Conservation (phyloP, 768 basidiomycete species). For the Tricholomella constricta region DNA sequence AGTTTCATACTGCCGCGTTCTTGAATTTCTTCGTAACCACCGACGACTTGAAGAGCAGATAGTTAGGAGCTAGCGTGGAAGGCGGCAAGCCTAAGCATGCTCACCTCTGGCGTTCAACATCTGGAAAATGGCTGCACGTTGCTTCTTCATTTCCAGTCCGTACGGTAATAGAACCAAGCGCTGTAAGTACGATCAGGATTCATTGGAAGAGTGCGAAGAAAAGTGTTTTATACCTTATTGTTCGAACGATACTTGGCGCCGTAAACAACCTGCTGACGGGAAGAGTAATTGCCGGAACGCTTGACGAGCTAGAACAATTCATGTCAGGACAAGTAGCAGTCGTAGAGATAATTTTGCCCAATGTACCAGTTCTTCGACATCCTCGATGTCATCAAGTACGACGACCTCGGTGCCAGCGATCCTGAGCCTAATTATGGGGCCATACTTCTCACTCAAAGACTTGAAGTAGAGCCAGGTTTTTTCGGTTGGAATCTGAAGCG, state of each 20-base stretch:
- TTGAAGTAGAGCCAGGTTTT: slow-evolving; percentile 15
- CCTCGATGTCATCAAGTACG: slow-evolving; percentile 8
- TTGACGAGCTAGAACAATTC: slow-evolving; percentile 4
- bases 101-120: slow-evolving; percentile 13
- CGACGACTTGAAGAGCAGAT: background rate
- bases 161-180: slow-evolving; percentile 12
- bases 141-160: slow-evolving; percentile 12
- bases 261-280: slow-evolving; percentile 9
- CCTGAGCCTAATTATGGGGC: slow-evolving; percentile 9
- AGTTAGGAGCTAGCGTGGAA: background rate
- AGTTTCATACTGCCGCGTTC: slow-evolving; percentile 13
- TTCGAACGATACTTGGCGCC: slow-evolving; percentile 13
- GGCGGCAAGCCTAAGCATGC: background rate
- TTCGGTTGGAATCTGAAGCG: slow-evolving; percentile 10
- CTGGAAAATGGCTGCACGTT: slow-evolving; percentile 12
- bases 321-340: background rate
- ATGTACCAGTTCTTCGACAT: slow-evolving; percentile 13
- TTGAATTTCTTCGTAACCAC: slow-evolving; percentile 12
- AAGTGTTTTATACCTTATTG: background rate
- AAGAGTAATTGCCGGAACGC: slow-evolving; percentile 13
- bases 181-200: background rate
- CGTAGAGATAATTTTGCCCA: background rate
- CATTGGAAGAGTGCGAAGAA: no score
- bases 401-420: slow-evolving; percentile 11
- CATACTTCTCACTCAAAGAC: slow-evolving; percentile 7